A percentile compares a stretch with the other conserved stretches of the same genome.
Conservation (phyloP, 345 rosid genomes). For the Luvunga scandens region DNA sequence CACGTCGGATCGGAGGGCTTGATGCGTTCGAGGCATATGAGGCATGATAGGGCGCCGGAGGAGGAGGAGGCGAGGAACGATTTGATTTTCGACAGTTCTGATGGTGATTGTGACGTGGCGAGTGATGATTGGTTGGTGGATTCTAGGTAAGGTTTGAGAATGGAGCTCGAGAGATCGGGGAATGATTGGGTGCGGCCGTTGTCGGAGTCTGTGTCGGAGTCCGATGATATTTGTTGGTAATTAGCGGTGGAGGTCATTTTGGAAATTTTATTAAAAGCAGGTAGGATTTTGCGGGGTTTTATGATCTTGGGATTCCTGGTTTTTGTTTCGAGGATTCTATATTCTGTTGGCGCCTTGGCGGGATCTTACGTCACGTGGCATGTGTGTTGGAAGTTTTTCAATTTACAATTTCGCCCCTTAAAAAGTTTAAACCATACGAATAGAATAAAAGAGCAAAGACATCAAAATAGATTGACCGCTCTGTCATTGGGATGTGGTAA, state of each 20-base stretch:
- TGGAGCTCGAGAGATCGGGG: slow-evolving; percentile 66
- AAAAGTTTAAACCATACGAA: too few relatives aligned
- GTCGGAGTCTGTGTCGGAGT: slow-evolving; percentile 59
- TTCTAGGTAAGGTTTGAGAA: slow-evolving; percentile 78
- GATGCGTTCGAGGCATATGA: slow-evolving; percentile 88
- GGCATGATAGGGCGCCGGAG: slow-evolving; percentile 83
- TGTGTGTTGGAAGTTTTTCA: not conserved
- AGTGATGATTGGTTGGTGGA: slow-evolving; percentile 38
- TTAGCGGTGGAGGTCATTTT: slow-evolving; percentile 42
- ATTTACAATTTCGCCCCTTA: not conserved
- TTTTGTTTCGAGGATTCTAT: not conserved
- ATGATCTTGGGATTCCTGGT: too few relatives aligned
- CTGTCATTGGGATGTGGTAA: too few relatives aligned
- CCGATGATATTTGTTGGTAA: slow-evolving; percentile 12
- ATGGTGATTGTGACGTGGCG: slow-evolving; percentile 23
- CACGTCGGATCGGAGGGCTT: slow-evolving; percentile 77
- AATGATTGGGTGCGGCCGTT: slow-evolving; percentile 32
- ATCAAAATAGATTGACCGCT: too few relatives aligned
- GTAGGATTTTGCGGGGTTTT: not conserved
- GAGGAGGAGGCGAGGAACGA: slow-evolving; percentile 81
- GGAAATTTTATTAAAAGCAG: not conserved
- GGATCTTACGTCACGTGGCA: not conserved
- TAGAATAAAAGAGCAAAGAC: too few relatives aligned
- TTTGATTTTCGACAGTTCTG: slow-evolving; percentile 79
- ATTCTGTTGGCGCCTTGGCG: not conserved